Base-by-base conservation (phyloP, 345 rosid species). In the Geranium rotundifolium region DNA sequence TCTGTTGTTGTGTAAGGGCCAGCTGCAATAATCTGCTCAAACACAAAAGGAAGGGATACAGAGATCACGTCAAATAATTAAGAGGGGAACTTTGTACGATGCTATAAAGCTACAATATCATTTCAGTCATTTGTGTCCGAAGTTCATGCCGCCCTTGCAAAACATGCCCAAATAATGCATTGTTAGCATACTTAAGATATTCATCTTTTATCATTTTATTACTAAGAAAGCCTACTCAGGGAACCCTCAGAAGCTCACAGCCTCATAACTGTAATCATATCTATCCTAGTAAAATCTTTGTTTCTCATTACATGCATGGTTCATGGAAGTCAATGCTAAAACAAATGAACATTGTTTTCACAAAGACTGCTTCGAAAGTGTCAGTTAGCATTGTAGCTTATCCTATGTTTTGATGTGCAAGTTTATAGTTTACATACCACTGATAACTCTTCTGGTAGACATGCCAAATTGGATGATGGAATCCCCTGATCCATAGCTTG, bases 1-100 rank as follows among this genome's bases (percentile, higher is more conserved):
- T 85, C 99, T 56, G 77, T 67, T 23, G 97, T 88, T 20, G 92
- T 85, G 75, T 87, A 93, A 64, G 97, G 97, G 55, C 96, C 99
- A 16, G 97, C 80, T 57, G 95, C 96, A 81, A 88, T 79, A 65
- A 90, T 82, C 95, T 93, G 79, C 69, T 64, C 19, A 49, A 56
- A 67, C 27, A 67, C 56, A 55, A 27, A 15, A 55, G 29, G 29
- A 20, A 15, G 56, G 54, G 56, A 56, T 65, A 19, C n/a, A 69
- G 52, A 62, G 23, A 63, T 59, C 65, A 67, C 39, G 19, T 17
- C 5, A 60, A 29, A 65, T 29, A 59, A 14, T 46, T 12, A 46
- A 5, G 41, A 8, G 41, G 41, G 41, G 41, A 8, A 34, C 41
- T 34, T 23, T 23, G 27, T 23, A 23, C 27, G 27, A 23, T 23